Evolutionary conservation across 1,284 basidiomycete species (phyloP).

Genomic region (Mycocalia duriaeana): DNA sequence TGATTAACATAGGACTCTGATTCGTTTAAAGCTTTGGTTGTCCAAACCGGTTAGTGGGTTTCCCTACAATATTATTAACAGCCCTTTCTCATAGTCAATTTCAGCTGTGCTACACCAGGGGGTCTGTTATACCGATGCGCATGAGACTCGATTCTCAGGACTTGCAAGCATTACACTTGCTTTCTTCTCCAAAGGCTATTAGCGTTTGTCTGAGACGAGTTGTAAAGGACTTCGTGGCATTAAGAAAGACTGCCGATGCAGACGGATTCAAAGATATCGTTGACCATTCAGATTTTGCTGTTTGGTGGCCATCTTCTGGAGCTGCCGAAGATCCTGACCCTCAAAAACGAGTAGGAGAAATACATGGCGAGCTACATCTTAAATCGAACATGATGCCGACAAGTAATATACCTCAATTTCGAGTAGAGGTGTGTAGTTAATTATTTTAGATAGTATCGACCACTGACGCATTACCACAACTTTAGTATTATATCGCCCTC

Average conservation of each 20-base stretch:
- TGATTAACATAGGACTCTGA: too few relatives aligned
- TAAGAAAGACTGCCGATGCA: constrained; percentile 16
- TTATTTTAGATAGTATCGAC: not conserved
- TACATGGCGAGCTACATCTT: constrained; percentile 34
- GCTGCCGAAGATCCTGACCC: constrained; percentile 11
- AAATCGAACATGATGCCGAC: constrained; percentile 29
- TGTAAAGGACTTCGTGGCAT: constrained; percentile 21
- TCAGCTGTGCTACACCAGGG: constrained; percentile 32
- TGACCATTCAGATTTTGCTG: constrained; percentile 26
- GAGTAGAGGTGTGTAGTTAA: constrained; percentile 23
- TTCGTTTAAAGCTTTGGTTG: too few relatives aligned
- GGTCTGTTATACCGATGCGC: constrained; percentile 28
- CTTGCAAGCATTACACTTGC: constrained; percentile 27
- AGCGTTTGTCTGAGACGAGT: constrained; percentile 26
- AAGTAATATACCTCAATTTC: constrained; percentile 31
- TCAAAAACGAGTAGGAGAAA: constrained; percentile 17
- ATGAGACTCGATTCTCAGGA: constrained; percentile 26
- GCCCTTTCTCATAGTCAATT: not conserved
- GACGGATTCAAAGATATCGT: constrained; percentile 22
- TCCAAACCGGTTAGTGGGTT: too few relatives aligned
- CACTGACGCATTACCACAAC: not conserved
- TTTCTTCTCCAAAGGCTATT: constrained; percentile 28
- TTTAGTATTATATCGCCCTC: constrained; percentile 30
- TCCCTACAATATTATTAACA: too few relatives aligned
- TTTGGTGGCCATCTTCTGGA: constrained; percentile 29